Base-by-base conservation (phyloP, 352 stramenopile species). In the Pythium rhizo-oryzae region DNA sequence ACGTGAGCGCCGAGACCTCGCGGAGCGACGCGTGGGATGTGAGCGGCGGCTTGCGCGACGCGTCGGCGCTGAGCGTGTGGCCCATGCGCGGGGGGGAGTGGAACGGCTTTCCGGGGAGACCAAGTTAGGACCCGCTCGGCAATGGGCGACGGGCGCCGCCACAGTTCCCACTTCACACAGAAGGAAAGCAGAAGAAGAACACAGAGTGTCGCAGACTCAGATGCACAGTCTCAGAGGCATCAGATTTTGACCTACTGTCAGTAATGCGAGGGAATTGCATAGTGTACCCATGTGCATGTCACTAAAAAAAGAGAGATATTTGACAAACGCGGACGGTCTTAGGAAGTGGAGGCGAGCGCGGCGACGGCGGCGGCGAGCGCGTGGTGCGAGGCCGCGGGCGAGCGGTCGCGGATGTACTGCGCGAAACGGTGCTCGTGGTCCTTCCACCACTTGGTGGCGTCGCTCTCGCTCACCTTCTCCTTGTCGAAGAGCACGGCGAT, bases 401-500 rank as follows among this genome's bases (percentile, higher is more conserved):
- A 50, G n/a, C 61, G 54, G 30, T 65, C 61, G 60, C 61, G 60
- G 6, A 65, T 74, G 55, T 56, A 74, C 23, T 65, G 60, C 0
- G 60, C 28, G 65, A 95, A 95, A 18, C 85, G 85, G 61, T 88
- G 75, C 51, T 89, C 79, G 58, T 95, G 85, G 47, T 89, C 77
- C 15, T 47, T 59, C 87, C 87, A 95, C 87, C 87, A 95, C 13
- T 71, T 70, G 51, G 79, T 70, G n/a, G 87, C 87, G 16, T 95
- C 84, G 25, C 73, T 70, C 47, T 93, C 82, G 24, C 80, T 90
- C 50, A 95, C 78, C 53, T 95, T 95, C 52, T 95, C 85, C 72
- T 85, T 90, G 75, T 95, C 87, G 46, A 95, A 95, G 21, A 93
- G 78, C 43, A 95, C 77, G 24, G 84, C 85, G 58, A 93, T 92